These are phyloP conservation scores for Sugiyamaella paludigena DNA, from an alignment of 1,139 yeast species.

Conservation along the genomic window DNA sequence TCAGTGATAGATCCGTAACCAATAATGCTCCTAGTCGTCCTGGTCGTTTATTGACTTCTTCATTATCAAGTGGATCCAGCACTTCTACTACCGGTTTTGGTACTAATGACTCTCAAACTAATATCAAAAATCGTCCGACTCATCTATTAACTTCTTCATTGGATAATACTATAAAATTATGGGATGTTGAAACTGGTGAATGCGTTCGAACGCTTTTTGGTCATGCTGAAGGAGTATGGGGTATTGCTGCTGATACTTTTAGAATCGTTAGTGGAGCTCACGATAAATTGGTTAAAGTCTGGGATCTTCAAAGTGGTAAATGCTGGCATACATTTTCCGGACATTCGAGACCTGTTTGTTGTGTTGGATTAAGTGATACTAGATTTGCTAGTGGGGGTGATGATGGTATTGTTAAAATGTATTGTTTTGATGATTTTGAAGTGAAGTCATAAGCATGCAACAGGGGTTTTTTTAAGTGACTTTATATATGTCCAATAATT, in stretches of 20 bases:
- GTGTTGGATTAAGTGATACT: slow-evolving; percentile 88
- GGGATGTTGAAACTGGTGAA: slow-evolving; percentile 85
- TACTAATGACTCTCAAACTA: slow-evolving; percentile 21
- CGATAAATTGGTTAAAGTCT: slow-evolving; percentile 82
- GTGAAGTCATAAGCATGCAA: not conserved
- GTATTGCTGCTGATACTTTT: slow-evolving; percentile 91
- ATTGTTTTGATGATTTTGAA: slow-evolving; percentile 55
- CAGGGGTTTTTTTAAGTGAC: not conserved
- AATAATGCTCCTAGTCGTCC: not conserved
- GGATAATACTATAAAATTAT: slow-evolving; percentile 88
- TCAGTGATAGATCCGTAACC: no score
- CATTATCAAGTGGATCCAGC: slow-evolving; percentile 23
- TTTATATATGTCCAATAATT: not conserved
- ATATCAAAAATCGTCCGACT: slow-evolving; percentile 53
- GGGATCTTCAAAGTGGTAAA: slow-evolving; percentile 94
- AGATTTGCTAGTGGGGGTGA: slow-evolving; percentile 89
- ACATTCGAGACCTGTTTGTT: slow-evolving; percentile 70
- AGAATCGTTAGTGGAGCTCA: slow-evolving; percentile 93
- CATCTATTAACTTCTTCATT: slow-evolving; percentile 83
- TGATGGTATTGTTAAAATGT: slow-evolving; percentile 78
- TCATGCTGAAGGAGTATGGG: slow-evolving; percentile 97
- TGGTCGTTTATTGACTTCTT: slow-evolving; percentile 12
- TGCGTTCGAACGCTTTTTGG: slow-evolving; percentile 94
- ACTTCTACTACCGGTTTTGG: slow-evolving; percentile 27
- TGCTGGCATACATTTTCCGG: slow-evolving; percentile 90